Conservation (phyloP, 306 rosid species). For the Prunus mira region DNA sequence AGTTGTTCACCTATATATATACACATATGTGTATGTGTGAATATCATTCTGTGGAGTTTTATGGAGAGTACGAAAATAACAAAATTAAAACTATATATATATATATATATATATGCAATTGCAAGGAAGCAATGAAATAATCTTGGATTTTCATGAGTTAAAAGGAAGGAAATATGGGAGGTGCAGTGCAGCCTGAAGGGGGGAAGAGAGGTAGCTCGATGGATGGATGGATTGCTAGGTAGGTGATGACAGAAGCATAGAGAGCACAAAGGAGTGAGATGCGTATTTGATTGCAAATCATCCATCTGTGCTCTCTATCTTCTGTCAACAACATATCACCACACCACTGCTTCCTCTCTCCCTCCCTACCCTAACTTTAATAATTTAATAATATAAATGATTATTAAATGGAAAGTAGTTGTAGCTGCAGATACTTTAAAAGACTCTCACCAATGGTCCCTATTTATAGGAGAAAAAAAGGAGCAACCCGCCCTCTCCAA, state of each 20-base stretch:
- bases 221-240: background rate
- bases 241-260: constrained; percentile 58
- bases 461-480: constrained; percentile 53
- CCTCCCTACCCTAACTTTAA: constrained; percentile 5
- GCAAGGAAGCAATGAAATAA: too few species aligned
- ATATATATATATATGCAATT: too few species aligned
- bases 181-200: too few species aligned
- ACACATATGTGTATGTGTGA: too few species aligned
- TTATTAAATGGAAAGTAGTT: background rate
- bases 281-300: constrained; percentile 41
- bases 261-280: constrained; percentile 61
- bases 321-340: constrained; percentile 76
- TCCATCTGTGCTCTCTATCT: constrained; percentile 99
- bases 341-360: background rate
- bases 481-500: background rate
- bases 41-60: too few species aligned
- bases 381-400: too few species aligned
- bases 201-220: too few species aligned
- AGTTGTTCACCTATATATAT: too few species aligned
- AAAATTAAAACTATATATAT: too few species aligned
- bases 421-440: background rate
- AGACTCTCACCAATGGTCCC: constrained; percentile 22
- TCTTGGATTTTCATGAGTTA: too few species aligned
- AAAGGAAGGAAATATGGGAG: too few species aligned
- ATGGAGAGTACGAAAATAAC: too few species aligned